Percentiles rank a stretch among this genome's conserved stretches.
Evolutionary conservation across 441 rosid species (phyloP).

Genomic region (Mallotus japonicus): DNA sequence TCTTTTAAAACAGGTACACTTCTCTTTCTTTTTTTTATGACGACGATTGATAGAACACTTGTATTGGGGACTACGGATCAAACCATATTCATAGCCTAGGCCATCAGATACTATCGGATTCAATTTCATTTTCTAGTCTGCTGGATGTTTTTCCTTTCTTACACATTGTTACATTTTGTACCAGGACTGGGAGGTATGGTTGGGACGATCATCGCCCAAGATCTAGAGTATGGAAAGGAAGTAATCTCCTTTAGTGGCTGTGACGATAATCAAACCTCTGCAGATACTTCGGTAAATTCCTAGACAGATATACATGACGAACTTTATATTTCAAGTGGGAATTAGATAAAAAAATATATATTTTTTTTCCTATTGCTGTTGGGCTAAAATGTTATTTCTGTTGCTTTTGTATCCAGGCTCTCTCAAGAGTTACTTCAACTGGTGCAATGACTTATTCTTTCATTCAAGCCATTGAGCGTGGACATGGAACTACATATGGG

Average conservation of each 20-base stretch:
- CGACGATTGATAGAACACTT: too few species aligned
- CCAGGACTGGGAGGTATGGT: conserved; percentile 54
- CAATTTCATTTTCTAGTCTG: background rate
- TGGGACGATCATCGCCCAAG: conserved; percentile 96
- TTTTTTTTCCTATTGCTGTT: too few species aligned
- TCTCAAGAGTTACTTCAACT: conserved; percentile 69
- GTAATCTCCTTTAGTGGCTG: conserved; percentile 83
- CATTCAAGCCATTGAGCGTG: conserved; percentile 77
- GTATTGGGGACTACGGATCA: too few species aligned
- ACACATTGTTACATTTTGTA: conserved; percentile 16
- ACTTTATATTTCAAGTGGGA: background rate
- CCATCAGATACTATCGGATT: background rate
- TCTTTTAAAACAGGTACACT: too few species aligned
- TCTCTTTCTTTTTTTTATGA: too few species aligned
- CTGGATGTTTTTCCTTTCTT: background rate
- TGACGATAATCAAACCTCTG: conserved; percentile 84
- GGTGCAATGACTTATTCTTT: conserved; percentile 93
- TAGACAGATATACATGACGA: background rate
- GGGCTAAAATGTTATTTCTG: too few species aligned
- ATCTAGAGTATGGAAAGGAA: conserved; percentile 79
- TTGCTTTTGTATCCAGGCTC: conserved; percentile 41
- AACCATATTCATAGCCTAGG: conserved; percentile 24
- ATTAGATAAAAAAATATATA: background rate
- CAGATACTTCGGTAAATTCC: conserved; percentile 71
- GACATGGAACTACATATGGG: conserved; percentile 70